Evolutionary conservation across 345 rosid genomes (phyloP).

Genomic region (Rubroshorea leprosula): DNA sequence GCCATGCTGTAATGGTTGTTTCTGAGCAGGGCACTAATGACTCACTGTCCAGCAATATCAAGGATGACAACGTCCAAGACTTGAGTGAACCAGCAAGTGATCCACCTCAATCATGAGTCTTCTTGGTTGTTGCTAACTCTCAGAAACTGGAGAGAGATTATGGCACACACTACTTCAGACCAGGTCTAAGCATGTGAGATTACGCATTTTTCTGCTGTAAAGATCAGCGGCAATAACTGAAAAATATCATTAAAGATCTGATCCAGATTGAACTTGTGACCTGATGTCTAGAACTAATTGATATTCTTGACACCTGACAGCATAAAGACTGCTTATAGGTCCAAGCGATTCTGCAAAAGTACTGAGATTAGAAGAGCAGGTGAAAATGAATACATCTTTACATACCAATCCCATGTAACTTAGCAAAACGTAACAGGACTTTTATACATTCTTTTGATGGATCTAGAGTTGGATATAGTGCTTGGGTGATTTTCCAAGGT

Average conservation of each 20-base stretch:
- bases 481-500: background rate
- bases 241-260: background rate
- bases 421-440: background rate
- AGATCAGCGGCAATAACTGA: background rate
- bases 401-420: slow-evolving; percentile 1
- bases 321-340: background rate
- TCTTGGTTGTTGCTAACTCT: background rate
- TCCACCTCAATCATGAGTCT: slow-evolving; percentile 17
- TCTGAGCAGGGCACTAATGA: slow-evolving; percentile 22
- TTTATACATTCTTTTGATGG: slow-evolving; percentile 1
- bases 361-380: slow-evolving; percentile 5
- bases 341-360: slow-evolving; percentile 16
- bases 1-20: slow-evolving; percentile 29
- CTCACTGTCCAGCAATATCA: slow-evolving; percentile 14
- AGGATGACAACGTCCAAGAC: slow-evolving; percentile 14
- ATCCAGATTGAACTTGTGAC: background rate
- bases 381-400: background rate
- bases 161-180: background rate
- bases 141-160: slow-evolving; percentile 5
- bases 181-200: background rate
- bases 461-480: background rate
- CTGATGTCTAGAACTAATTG: background rate
- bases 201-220: slow-evolving; percentile 4
- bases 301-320: slow-evolving; percentile 1
- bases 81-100: slow-evolving; percentile 12